A percentile compares a stretch with the other conserved stretches of the same genome.
Conservation (phyloP, 805 yeast species). For the Yarrowia sp. region DNA sequence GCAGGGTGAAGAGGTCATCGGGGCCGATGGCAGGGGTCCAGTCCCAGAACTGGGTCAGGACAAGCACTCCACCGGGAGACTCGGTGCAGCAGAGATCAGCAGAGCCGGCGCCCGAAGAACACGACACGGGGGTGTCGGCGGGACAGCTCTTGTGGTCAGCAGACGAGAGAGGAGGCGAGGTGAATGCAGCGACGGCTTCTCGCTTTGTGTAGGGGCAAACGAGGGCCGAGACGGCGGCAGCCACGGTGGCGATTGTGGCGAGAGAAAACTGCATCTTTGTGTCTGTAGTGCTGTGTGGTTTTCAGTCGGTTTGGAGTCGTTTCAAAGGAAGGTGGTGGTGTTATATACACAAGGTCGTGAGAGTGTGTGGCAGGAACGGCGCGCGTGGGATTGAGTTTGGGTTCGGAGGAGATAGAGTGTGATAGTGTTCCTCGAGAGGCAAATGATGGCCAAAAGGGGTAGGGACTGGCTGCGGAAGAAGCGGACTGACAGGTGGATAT, state of each 20-base stretch:
- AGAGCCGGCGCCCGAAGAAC: conserved; percentile 30
- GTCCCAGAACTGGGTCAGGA: conserved; percentile 94
- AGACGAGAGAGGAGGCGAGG: conserved; percentile 10
- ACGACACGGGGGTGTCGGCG: conserved; percentile 37
- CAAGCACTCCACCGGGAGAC: conserved; percentile 75
- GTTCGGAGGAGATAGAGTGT: conserved; percentile 18
- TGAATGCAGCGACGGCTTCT: neutral
- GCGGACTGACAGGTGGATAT: too few relatives aligned
- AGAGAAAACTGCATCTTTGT: conserved; percentile 9
- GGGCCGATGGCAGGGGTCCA: conserved; percentile 73
- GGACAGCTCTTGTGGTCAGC: conserved; percentile 37
- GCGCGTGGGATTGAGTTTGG: conserved; percentile 17
- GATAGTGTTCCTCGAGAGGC: conserved; percentile 2
- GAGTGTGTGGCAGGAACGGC: neutral
- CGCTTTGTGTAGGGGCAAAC: neutral
- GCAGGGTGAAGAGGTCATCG: conserved; percentile 66
- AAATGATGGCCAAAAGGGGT: too few relatives aligned
- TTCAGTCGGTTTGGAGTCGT: neutral
- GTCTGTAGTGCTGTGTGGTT: too few relatives aligned
- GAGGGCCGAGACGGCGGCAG: conserved; percentile 11
- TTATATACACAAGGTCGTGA: neutral
- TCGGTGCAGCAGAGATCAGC: conserved; percentile 78
- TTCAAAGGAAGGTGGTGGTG: neutral
- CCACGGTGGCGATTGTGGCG: neutral
- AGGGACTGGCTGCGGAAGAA: too few relatives aligned